Evolutionary conservation across 495 filamentous ascomycete species (phyloP).

Genomic region (Trypethelium eluteriae): DNA sequence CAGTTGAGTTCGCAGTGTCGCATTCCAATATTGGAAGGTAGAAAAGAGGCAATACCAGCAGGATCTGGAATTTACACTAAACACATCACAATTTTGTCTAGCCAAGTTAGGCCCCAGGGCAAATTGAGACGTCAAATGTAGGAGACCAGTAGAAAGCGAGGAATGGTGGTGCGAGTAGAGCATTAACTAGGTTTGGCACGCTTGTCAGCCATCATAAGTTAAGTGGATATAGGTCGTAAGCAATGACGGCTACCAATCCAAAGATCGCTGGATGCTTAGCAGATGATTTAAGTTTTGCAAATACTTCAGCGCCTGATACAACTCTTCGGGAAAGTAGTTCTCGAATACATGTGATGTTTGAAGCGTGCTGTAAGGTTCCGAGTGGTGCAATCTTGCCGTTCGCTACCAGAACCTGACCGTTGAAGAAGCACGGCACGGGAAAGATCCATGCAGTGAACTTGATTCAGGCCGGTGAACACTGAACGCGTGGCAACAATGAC

Average conservation of each 20-base stretch:
- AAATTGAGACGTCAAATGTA: not conserved
- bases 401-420: not conserved
- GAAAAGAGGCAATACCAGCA: not conserved
- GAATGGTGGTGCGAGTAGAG: not conserved
- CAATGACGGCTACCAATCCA: not conserved
- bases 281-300: not conserved
- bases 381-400: not conserved
- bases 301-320: not conserved
- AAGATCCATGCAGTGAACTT: not conserved
- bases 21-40: not conserved
- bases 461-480: not conserved
- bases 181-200: not conserved
- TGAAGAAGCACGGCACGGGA: not conserved
- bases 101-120: not conserved
- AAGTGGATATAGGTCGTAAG: not conserved
- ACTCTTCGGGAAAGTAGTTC: not conserved
- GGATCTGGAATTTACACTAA: not conserved
- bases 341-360: not conserved
- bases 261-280: not conserved
- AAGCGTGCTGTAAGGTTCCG: not conserved
- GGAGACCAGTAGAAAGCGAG: not conserved
- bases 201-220: not conserved
- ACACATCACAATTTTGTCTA: not conserved
- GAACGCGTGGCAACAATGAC: constrained; percentile 3
- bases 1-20: not conserved